Base-by-base conservation (phyloP, 192 early-diverging fungal genomes). In the Geranomyces variabilis region DNA sequence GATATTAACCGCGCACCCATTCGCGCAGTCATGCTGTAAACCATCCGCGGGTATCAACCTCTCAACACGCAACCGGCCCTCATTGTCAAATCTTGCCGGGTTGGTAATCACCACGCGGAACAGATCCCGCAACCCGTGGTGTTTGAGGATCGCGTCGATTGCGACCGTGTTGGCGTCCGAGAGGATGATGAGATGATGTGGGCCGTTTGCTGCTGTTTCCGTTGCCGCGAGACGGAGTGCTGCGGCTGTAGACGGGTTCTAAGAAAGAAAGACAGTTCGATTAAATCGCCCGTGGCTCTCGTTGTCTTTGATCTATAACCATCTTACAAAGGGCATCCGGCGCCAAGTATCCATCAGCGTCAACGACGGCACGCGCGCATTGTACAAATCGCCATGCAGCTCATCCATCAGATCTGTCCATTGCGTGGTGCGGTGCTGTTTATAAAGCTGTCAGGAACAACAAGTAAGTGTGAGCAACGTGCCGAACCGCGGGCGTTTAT, bases 331-430 rank as follows among this genome's bases (percentile, higher is more conserved):
- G 10, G 70, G 70, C 1, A 72, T 72, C 17, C 30, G 10, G 1
- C 29, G 15, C 60, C 43, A 49, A 12, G 61, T 59, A 22, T 59
- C 24, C 30, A 56, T 62, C 77, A 74, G 68, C 76, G 82, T 65
- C 7, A 30, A 17, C 8, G 60, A 19, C 30, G 43, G 28, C 17
- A 63, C 36, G 15, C 70, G 28, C 14, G 22, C 41, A 10, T 28
- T 31, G 19, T 64, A 28, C 24, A 72, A 24, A 21, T 72, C 70
- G 17, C n/a, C 19, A 49, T 72, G 70, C 41, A 72, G 62, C 29
- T 64, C 26, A n/a, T 63, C 49, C 85, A 87, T 88, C n/a, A 89
- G 73, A 67, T 89, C 85, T n/a, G 86, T 87, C 87, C 87, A 90
- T 69, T 88, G 87, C 8, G 69, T 63, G 8, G 71, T 66, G 43